A percentile compares a stretch with the other conserved stretches of the same genome.
Evolutionary conservation across 371 early-diverging fungal species (phyloP).

Genomic region (Basidiobolus meristosporus): DNA sequence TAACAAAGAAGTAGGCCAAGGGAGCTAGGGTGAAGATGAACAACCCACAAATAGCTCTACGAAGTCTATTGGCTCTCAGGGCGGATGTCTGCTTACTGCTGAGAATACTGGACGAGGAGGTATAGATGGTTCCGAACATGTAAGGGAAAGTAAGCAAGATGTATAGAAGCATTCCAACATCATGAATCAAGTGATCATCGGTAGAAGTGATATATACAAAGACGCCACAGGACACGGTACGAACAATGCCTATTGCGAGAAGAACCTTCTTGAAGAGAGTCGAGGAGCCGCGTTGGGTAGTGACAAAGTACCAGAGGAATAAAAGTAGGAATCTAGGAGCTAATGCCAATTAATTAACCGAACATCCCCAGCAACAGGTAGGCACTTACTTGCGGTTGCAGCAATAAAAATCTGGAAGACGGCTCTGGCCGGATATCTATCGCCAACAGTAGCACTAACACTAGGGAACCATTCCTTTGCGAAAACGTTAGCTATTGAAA

Average conservation of each 20-base stretch:
- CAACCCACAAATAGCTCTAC: constrained; percentile 15
- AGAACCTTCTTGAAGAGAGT: constrained; percentile 29
- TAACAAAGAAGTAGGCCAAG: constrained; percentile 55
- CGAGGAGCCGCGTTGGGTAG: constrained; percentile 4
- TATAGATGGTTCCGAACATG: constrained; percentile 35
- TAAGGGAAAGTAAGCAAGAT: constrained; percentile 54
- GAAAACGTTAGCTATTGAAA: background rate
- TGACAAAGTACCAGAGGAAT: constrained; percentile 36
- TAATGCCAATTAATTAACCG: background rate
- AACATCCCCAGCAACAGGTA: background rate
- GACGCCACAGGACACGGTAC: constrained; percentile 58
- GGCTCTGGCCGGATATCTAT: constrained; percentile 56
- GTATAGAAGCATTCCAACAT: constrained; percentile 58
- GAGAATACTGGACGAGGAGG: background rate
- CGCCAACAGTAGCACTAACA: constrained; percentile 64
- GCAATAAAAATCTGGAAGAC: constrained; percentile 66
- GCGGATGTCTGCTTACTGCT: constrained; percentile 1
- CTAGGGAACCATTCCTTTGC: constrained; percentile 68
- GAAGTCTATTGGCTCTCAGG: constrained; percentile 6
- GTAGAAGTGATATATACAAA: constrained; percentile 69
- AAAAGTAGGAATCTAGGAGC: constrained; percentile 49
- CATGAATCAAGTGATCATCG: constrained; percentile 59
- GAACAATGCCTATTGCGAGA: constrained; percentile 34
- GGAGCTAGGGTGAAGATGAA: constrained; percentile 51
- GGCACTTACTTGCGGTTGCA: constrained; percentile 21